Evolutionary conservation across 1,284 basidiomycete genomes (phyloP).

Genomic region (Ganoderma sinense): DNA sequence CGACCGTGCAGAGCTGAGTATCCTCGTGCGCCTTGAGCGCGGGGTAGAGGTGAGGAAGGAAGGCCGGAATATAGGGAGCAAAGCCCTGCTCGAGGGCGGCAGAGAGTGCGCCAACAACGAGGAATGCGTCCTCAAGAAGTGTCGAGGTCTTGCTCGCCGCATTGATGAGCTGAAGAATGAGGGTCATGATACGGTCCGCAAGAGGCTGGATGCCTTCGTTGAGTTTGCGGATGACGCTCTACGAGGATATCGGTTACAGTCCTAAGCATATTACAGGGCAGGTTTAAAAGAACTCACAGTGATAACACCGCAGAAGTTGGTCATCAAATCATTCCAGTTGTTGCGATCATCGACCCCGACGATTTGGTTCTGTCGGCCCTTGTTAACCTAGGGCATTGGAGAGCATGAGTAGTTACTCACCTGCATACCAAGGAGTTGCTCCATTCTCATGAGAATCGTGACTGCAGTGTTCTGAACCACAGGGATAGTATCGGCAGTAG

Average conservation of each 20-base stretch:
- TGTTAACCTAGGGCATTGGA: background rate
- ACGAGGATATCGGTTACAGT: slow-evolving; percentile 24
- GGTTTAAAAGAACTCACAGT: slow-evolving; percentile 69
- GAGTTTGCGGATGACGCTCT: slow-evolving; percentile 89
- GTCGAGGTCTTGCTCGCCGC: slow-evolving; percentile 92
- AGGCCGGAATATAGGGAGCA: slow-evolving; percentile 89
- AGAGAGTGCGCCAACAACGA: slow-evolving; percentile 91
- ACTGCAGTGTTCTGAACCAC: slow-evolving; percentile 88
- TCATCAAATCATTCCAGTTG: slow-evolving; percentile 99
- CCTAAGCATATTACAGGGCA: background rate
- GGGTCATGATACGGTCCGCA: slow-evolving; percentile 96
- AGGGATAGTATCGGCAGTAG: slow-evolving; percentile 82
- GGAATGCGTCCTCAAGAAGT: slow-evolving; percentile 96
- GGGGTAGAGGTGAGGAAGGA: slow-evolving; percentile 89
- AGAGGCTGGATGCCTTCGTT: slow-evolving; percentile 87
- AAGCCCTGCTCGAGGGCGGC: slow-evolving; percentile 88
- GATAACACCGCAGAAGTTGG: slow-evolving; percentile 92
- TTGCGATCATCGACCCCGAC: slow-evolving; percentile 96
- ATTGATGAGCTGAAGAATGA: slow-evolving; percentile 87
- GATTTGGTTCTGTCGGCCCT: slow-evolving; percentile 79
- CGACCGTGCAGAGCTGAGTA: slow-evolving; percentile 94
- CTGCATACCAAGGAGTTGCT: slow-evolving; percentile 86
- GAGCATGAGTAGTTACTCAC: slow-evolving; percentile 45
- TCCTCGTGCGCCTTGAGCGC: slow-evolving; percentile 96
- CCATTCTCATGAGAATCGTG: slow-evolving; percentile 88